phyloP scores from a whole-genome alignment of 73 alveolate species.

The Paramecium bursaria region DNA sequence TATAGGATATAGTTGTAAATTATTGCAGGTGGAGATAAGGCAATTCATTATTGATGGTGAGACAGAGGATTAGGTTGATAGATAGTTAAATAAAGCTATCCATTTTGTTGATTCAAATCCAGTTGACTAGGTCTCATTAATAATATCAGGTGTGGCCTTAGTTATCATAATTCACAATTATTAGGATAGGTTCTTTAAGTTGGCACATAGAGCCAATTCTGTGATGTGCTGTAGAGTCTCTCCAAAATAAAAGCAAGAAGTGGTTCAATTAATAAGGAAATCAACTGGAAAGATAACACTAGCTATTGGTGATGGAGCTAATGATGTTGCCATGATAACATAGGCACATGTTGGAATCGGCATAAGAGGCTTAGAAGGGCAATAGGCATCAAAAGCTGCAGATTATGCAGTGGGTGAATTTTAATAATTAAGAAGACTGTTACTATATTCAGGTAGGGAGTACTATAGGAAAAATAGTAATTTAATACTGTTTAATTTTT shows the following conservation, averaged over 20 bases:
- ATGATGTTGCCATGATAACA: slow-evolving; percentile 94
- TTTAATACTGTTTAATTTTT: slow-evolving; percentile 83
- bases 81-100: background rate
- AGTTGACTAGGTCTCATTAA: slow-evolving; percentile 44
- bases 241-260: slow-evolving; percentile 72
- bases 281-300: slow-evolving; percentile 78
- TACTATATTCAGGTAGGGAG: slow-evolving; percentile 92
- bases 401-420: slow-evolving; percentile 92
- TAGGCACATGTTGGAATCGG: slow-evolving; percentile 97
- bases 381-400: slow-evolving; percentile 87
- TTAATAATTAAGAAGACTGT: slow-evolving; percentile 77
- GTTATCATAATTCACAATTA: slow-evolving; percentile 54
- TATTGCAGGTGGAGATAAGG: slow-evolving; percentile 68
- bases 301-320: slow-evolving; percentile 96
- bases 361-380: slow-evolving; percentile 89
- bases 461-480: slow-evolving; percentile 87
- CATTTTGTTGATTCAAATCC: slow-evolving; percentile 2
- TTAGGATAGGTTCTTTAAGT: slow-evolving; percentile 67
- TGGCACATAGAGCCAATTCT: slow-evolving; percentile 70
- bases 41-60: slow-evolving; percentile 62
- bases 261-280: slow-evolving; percentile 73
- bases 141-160: slow-evolving; percentile 65
- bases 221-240: slow-evolving; percentile 76
- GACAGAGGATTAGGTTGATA: slow-evolving; percentile 69
- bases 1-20: slow-evolving; percentile 71